Evolutionary conservation across 2,329 filamentous ascomycete species (phyloP).

Genomic region (Zasmidium angulare): DNA sequence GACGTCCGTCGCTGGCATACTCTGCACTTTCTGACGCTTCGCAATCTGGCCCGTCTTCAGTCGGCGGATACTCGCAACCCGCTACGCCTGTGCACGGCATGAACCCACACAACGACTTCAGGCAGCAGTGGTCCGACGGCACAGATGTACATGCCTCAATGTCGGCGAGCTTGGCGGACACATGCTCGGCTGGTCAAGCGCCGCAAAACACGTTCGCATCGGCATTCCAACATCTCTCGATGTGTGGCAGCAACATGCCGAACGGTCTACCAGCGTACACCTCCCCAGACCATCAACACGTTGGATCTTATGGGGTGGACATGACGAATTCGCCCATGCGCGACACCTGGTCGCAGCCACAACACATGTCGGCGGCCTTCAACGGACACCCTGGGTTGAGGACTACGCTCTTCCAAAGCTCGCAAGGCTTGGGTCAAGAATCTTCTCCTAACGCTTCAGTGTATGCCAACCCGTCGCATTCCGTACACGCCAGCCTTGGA

Average conservation of each 20-base stretch:
- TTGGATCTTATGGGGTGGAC: background rate
- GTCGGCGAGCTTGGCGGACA: conserved; percentile 1
- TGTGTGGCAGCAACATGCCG: background rate
- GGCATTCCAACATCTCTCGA: conserved; percentile 3
- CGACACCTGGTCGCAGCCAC: conserved; percentile 1
- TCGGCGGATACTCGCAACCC: conserved; percentile 25
- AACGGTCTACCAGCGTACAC: background rate
- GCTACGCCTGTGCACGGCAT: conserved; percentile 25
- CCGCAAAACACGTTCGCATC: conserved; percentile 11
- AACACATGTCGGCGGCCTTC: conserved; percentile 1
- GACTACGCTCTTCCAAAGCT: conserved; percentile 12
- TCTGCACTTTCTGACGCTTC: conserved; percentile 23
- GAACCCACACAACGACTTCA: conserved; percentile 8
- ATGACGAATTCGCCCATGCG: conserved; percentile 10
- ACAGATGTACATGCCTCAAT: conserved; percentile 13
- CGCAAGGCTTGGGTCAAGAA: conserved; percentile 10
- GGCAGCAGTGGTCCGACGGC: conserved; percentile 18
- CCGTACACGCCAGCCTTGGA: conserved; percentile 11
- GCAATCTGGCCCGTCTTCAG: conserved; percentile 23
- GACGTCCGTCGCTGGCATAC: conserved; percentile 27
- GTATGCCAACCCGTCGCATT: conserved; percentile 11
- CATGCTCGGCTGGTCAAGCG: conserved; percentile 11
- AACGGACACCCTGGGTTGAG: conserved; percentile 1
- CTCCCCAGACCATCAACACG: background rate
- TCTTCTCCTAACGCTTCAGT: conserved; percentile 8